Conservation (phyloP, 192 early-diverging fungal species). For the Helicostylum pulchrum region DNA sequence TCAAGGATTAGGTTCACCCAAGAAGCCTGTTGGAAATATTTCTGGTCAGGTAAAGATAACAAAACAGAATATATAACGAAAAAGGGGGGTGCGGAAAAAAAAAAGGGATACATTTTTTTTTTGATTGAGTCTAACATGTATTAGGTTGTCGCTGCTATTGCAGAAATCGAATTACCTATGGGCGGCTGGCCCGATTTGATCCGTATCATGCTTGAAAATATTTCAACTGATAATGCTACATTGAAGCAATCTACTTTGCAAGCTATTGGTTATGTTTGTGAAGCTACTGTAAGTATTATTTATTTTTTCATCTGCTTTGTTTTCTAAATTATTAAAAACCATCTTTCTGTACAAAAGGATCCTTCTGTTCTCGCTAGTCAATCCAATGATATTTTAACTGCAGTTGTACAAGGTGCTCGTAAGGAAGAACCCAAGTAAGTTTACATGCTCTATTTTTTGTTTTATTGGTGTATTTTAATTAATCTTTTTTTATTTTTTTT, state of each 20-base stretch:
- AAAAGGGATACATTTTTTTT: neutral
- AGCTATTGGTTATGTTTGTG: slow-evolving; percentile 93
- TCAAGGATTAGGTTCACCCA: slow-evolving; percentile 11
- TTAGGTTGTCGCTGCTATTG: slow-evolving; percentile 86
- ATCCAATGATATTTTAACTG: slow-evolving; percentile 89
- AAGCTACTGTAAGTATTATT: slow-evolving; percentile 68
- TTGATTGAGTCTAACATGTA: neutral
- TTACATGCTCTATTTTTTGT: neutral
- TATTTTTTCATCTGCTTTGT: neutral
- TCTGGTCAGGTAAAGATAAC: slow-evolving; percentile 62
- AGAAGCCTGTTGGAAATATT: slow-evolving; percentile 56
- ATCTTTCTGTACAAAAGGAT: slow-evolving; percentile 44
- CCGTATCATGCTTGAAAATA: slow-evolving; percentile 70
- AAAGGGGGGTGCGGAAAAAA: neutral
- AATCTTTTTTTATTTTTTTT: neutral
- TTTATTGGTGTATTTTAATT: neutral
- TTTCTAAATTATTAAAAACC: neutral
- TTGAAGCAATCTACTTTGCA: slow-evolving; percentile 81
- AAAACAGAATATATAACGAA: neutral
- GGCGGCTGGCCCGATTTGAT: slow-evolving; percentile 89
- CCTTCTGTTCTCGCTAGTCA: slow-evolving; percentile 78
- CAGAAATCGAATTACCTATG: slow-evolving; percentile 88
- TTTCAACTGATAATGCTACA: slow-evolving; percentile 63
- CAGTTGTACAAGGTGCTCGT: slow-evolving; percentile 92
- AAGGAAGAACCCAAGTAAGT: slow-evolving; percentile 80